phyloP scores from a whole-genome alignment of 495 filamentous ascomycete genomes.

The Neurospora tetrasperma region DNA sequence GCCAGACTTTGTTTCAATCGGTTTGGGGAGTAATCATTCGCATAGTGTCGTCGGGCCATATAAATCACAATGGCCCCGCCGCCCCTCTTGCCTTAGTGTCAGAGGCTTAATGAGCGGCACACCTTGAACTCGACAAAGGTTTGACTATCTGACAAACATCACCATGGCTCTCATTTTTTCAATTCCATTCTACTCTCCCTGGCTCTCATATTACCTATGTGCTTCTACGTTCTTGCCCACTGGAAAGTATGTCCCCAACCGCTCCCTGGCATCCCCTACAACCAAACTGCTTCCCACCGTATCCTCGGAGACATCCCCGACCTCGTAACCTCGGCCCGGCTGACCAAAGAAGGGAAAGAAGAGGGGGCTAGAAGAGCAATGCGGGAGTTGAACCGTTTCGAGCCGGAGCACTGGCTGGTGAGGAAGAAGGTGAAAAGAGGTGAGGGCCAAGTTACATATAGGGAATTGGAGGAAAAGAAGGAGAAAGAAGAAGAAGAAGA shows the following conservation, averaged over 20 bases:
- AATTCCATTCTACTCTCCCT: background rate
- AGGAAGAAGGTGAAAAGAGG: conserved; percentile 6
- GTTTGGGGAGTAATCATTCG: background rate
- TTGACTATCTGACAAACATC: background rate
- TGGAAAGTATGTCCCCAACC: conserved; percentile 15
- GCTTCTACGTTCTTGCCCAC: background rate
- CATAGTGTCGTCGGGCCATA: background rate
- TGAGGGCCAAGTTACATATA: conserved; percentile 1
- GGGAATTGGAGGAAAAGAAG: no score
- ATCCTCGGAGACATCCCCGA: conserved; percentile 23
- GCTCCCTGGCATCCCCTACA: conserved; percentile 29
- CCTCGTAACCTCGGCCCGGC: conserved; percentile 7
- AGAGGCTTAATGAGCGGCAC: background rate
- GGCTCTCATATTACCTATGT: background rate
- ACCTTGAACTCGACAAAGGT: background rate
- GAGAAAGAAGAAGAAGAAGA: no score
- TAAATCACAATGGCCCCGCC: background rate
- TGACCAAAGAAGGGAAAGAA: conserved; percentile 2
- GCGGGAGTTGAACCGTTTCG: conserved; percentile 16
- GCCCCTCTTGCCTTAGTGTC: background rate
- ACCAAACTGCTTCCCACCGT: conserved; percentile 15
- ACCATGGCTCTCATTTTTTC: background rate
- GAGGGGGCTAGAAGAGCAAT: conserved; percentile 9
- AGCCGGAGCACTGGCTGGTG: conserved; percentile 24
- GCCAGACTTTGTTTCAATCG: background rate